These are phyloP conservation scores for Zelonia costaricensis DNA, from an alignment of 208 protist genomes.

Conservation along the genomic window DNA sequence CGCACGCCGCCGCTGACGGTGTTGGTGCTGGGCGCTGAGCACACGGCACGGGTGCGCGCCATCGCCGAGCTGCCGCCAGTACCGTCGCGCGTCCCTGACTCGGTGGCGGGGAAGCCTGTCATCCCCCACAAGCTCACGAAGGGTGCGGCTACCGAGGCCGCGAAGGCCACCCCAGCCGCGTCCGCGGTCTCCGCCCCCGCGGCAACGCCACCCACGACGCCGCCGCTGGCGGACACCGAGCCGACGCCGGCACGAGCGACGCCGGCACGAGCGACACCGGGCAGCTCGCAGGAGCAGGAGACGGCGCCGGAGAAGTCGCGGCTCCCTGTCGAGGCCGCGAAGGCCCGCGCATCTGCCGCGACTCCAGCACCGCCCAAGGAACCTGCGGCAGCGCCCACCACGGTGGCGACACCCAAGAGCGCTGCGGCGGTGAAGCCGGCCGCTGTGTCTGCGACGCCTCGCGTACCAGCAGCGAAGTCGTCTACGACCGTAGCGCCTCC, in stretches of 20 bases:
- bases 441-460: background rate
- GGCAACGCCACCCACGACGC: background rate
- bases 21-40: conserved; percentile 16
- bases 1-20: conserved; percentile 21
- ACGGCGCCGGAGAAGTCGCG: no score
- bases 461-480: background rate
- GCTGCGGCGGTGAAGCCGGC: background rate
- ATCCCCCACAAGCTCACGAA: no score
- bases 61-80: conserved; percentile 10
- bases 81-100: background rate
- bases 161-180: no score
- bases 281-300: no score
- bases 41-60: conserved; percentile 18
- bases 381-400: no score
- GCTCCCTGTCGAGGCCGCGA: no score
- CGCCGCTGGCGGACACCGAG: background rate
- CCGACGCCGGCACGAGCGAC: background rate
- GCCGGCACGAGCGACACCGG: no score
- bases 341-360: no score
- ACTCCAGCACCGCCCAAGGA: no score
- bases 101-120: background rate
- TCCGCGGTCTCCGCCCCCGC: background rate
- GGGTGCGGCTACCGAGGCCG: background rate
- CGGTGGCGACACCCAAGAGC: background rate
- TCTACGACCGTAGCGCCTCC: background rate